A percentile compares a stretch with the other conserved stretches of the same genome.
phyloP scores from a whole-genome alignment of 352 stramenopile species.

The Globisporangium ultimum region DNA sequence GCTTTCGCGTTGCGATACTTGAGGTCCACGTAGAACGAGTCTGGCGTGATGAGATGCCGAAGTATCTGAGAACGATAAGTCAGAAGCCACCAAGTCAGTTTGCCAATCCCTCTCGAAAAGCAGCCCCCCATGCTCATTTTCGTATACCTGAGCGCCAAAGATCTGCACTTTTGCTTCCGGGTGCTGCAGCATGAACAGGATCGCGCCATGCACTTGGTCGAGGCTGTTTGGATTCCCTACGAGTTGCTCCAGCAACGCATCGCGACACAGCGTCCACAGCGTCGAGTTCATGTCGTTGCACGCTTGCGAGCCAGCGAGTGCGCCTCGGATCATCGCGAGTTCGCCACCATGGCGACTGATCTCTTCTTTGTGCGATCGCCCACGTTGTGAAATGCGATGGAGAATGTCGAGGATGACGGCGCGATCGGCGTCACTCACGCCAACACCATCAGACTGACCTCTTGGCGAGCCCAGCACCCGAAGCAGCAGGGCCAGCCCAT shows the following conservation, averaged over 20 bases:
- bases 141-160: constrained; percentile 47
- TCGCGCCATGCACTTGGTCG: constrained; percentile 19
- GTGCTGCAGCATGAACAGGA: constrained; percentile 47
- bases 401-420: constrained; percentile 35
- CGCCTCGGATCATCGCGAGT: constrained; percentile 35
- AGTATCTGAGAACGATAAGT: constrained; percentile 32
- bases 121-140: no score
- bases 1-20: constrained; percentile 33
- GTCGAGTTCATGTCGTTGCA: constrained; percentile 8
- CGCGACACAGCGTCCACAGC: constrained; percentile 32
- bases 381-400: constrained; percentile 37
- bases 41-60: constrained; percentile 43
- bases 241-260: constrained; percentile 56
- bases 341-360: constrained; percentile 47
- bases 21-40: constrained; percentile 49
- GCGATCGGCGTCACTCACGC: constrained; percentile 19
- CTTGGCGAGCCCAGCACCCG: constrained; percentile 24
- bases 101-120: not conserved
- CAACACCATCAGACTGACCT: not conserved
- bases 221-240: constrained; percentile 37
- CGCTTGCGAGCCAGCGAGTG: constrained; percentile 18
- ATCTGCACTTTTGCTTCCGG: constrained; percentile 27
- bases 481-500: constrained; percentile 46
- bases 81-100: not conserved
- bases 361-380: constrained; percentile 34